Conservation (phyloP, 169 alveolate species). For the Plasmodium coatneyi region DNA sequence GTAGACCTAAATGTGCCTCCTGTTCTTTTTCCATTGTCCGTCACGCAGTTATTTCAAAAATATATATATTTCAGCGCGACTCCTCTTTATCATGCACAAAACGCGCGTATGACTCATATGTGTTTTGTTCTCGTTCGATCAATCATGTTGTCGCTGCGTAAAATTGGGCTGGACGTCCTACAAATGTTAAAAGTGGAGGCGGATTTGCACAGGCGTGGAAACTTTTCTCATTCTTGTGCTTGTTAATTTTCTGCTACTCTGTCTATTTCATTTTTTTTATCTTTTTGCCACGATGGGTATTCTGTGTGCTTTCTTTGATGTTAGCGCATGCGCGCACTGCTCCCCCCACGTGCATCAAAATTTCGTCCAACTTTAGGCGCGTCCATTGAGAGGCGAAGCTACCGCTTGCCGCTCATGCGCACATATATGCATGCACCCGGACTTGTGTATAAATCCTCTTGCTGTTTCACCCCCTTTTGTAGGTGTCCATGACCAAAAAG, state of each 20-base stretch:
- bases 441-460: neutral
- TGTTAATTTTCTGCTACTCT: neutral
- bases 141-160: neutral
- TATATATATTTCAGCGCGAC: neutral
- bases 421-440: neutral
- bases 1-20: neutral
- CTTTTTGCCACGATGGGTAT: neutral
- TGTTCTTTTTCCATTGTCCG: neutral
- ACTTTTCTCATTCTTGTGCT: neutral
- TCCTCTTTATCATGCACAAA: neutral
- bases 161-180: neutral
- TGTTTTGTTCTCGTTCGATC: neutral
- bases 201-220: neutral
- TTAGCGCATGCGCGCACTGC: neutral
- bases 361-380: neutral
- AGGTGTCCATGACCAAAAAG: constrained; percentile 80
- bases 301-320: neutral
- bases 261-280: neutral
- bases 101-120: neutral
- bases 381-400: neutral
- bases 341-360: neutral
- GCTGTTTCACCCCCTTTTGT: neutral
- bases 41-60: no score
- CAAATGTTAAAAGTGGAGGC: neutral
- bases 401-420: neutral